Evolutionary conservation across 768 basidiomycete genomes (phyloP).

Genomic region (Leccinum disarticulatum): DNA sequence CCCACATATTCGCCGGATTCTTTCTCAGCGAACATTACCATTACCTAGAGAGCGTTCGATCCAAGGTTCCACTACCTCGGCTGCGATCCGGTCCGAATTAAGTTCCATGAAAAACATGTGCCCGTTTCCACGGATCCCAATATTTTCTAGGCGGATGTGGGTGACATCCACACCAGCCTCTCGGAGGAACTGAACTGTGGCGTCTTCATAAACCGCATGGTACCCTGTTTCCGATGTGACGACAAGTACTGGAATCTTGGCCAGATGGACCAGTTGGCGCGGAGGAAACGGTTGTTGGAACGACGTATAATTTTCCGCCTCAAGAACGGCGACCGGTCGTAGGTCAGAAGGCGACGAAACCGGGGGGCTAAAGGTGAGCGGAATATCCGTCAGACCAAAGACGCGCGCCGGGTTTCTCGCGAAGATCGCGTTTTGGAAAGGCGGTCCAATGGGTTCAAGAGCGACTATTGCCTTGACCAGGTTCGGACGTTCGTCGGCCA

Average conservation of each 20-base stretch:
- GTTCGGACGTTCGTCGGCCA: constrained; percentile 46
- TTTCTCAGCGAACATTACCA: background rate
- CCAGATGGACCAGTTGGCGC: constrained; percentile 42
- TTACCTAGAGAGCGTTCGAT: constrained; percentile 20
- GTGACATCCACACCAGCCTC: constrained; percentile 47
- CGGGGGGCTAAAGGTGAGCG: constrained; percentile 44
- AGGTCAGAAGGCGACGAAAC: constrained; percentile 41
- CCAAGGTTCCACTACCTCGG: constrained; percentile 42
- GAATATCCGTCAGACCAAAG: constrained; percentile 50
- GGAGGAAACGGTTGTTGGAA: constrained; percentile 45
- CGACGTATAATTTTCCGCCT: constrained; percentile 36
- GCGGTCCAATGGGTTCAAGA: constrained; percentile 51
- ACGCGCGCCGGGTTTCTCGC: constrained; percentile 38
- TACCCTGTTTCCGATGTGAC: constrained; percentile 52
- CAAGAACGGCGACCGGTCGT: constrained; percentile 24
- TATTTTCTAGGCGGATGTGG: constrained; percentile 38
- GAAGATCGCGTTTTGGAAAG: constrained; percentile 43
- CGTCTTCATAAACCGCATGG: constrained; percentile 49
- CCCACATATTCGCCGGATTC: background rate
- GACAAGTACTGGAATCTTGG: constrained; percentile 44
- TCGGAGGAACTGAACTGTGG: constrained; percentile 42
- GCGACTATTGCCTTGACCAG: constrained; percentile 48
- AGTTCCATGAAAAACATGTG: constrained; percentile 60
- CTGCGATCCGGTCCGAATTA: constrained; percentile 45
- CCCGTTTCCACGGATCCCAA: constrained; percentile 52